Percentiles rank a stretch among this genome's conserved stretches.
phyloP scores from a whole-genome alignment of 73 alveolate species.

The Paraurostyla sp. region DNA sequence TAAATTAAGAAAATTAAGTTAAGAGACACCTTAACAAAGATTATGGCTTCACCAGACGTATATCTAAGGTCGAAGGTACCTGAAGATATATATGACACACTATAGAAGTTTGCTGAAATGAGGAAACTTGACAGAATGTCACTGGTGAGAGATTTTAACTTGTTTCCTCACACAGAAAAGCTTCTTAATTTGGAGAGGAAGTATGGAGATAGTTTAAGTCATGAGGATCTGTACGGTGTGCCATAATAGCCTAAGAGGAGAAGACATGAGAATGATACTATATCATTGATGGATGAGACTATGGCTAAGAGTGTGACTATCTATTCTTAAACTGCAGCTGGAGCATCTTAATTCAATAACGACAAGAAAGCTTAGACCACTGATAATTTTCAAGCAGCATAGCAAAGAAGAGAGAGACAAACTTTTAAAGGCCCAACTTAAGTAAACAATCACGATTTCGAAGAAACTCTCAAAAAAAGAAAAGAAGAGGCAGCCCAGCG shows the following conservation, averaged over 20 bases:
- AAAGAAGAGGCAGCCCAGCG: not conserved
- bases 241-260: constrained; percentile 51
- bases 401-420: constrained; percentile 12
- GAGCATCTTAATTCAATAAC: not conserved
- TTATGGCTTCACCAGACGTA: constrained; percentile 81
- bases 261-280: constrained; percentile 22
- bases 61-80: constrained; percentile 85
- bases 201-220: constrained; percentile 79
- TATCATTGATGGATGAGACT: constrained; percentile 44
- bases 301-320: constrained; percentile 46
- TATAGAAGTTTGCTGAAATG: constrained; percentile 78
- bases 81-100: constrained; percentile 82
- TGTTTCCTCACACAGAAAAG: constrained; percentile 69
- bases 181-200: constrained; percentile 79
- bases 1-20: constrained; percentile 78
- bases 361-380: constrained; percentile 10
- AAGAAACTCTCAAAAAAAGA: constrained; percentile 18
- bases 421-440: constrained; percentile 46
- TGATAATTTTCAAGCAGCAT: not conserved
- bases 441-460: constrained; percentile 45
- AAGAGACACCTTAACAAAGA: constrained; percentile 73
- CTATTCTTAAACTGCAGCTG: not conserved
- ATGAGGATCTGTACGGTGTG: constrained; percentile 78
- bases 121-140: constrained; percentile 78
- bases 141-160: constrained; percentile 71